Evolutionary conservation across 768 basidiomycete genomes (phyloP).

Genomic region (Rhodocollybia butyracea): DNA sequence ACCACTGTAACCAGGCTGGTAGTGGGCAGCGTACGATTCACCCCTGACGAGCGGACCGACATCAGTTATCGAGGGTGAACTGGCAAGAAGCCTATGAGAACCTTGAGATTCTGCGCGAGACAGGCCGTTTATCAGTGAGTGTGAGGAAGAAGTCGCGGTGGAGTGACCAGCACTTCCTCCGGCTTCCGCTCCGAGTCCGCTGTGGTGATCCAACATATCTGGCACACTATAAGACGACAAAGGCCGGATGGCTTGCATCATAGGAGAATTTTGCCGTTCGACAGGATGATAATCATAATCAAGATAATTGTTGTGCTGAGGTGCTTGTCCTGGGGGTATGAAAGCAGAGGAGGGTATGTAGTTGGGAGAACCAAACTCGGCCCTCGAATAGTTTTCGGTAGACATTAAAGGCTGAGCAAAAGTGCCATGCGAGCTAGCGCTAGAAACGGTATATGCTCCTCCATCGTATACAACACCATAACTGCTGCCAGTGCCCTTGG

Average conservation of each 20-base stretch:
- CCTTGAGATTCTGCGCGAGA: constrained; percentile 1
- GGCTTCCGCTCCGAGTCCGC: neutral
- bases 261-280: neutral
- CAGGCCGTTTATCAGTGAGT: neutral
- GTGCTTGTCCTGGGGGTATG: neutral
- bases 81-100: constrained; percentile 4
- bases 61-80: constrained; percentile 2
- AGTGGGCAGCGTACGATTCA: constrained; percentile 5
- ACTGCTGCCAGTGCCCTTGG: neutral
- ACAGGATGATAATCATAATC: neutral
- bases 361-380: neutral
- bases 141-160: neutral
- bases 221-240: neutral
- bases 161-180: neutral
- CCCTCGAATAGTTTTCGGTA: constrained; percentile 1
- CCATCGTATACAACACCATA: neutral
- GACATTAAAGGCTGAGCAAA: neutral
- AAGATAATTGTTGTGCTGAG: neutral
- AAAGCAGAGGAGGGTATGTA: neutral
- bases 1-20: constrained; percentile 6
- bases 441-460: neutral
- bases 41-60: neutral
- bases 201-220: neutral
- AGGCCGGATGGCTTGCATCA: neutral
- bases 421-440: constrained; percentile 3